phyloP scores from a whole-genome alignment of 108 stramenopile species.

The Aurantiochytrium sp. region DNA sequence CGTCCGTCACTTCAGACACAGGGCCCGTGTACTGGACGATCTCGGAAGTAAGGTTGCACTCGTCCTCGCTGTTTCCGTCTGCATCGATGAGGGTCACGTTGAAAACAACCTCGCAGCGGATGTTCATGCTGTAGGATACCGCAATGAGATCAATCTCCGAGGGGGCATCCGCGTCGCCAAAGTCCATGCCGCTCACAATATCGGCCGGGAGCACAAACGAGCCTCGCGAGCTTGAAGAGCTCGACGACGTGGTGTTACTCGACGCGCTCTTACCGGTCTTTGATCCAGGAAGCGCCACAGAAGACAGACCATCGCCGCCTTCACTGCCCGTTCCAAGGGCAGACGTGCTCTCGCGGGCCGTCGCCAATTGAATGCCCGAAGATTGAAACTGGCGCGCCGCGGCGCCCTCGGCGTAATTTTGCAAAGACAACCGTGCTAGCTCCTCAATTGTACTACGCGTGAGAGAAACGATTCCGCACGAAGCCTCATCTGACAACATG shows the following conservation, averaged over 20 bases:
- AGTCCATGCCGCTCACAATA: not conserved
- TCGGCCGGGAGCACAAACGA: not conserved
- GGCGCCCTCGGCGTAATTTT: not conserved
- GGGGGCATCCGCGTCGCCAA: not conserved
- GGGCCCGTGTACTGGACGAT: not conserved
- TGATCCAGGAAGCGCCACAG: not conserved
- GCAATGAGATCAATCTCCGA: not conserved
- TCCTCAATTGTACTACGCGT: not conserved
- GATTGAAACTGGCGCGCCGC: not conserved
- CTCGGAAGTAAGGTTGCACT: not conserved
- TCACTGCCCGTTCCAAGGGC: not conserved
- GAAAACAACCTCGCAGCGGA: not conserved
- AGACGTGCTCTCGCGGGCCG: not conserved
- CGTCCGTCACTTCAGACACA: not conserved
- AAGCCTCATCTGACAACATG: not conserved
- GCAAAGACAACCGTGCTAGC: not conserved
- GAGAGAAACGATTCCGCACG: not conserved
- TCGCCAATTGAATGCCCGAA: not conserved
- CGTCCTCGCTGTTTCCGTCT: not conserved
- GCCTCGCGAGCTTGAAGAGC: not conserved
- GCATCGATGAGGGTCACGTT: not conserved
- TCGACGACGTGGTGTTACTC: not conserved
- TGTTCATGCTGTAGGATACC: not conserved
- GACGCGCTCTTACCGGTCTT: not conserved
- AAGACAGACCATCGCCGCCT: slow-evolving; percentile 1